Conservation (phyloP, 208 protist genomes). For the Balamuthia mandrillaris region DNA sequence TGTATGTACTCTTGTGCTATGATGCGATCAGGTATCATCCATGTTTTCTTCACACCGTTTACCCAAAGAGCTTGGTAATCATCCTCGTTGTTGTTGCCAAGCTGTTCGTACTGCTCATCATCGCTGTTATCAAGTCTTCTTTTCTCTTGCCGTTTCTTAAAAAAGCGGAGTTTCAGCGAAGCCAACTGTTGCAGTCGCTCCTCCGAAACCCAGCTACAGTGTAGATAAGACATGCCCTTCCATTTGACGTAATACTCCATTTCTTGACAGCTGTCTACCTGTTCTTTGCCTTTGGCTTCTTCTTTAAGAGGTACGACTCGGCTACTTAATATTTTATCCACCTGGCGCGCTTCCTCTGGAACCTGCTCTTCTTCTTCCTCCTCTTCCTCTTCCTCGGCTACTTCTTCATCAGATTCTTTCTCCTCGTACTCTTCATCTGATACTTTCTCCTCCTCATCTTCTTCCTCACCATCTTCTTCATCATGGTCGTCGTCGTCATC, state of each 20-base stretch:
- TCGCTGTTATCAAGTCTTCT: no score
- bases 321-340: no score
- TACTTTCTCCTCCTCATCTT: neutral
- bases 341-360: no score
- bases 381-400: neutral
- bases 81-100: neutral
- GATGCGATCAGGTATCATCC: conserved; percentile 21
- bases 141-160: no score
- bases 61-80: neutral
- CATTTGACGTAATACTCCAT: conserved; percentile 42
- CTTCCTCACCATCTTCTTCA: neutral
- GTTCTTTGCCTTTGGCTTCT: no score
- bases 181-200: no score
- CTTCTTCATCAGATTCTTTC: neutral
- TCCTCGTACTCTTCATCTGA: neutral
- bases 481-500: neutral
- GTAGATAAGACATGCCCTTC: conserved; percentile 22
- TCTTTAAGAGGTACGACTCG: no score
- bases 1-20: neutral
- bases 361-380: no score
- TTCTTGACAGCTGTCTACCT: neutral
- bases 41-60: neutral
- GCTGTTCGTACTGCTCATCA: no score
- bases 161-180: no score
- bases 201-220: conserved; percentile 22